Percentiles rank a stretch among this genome's conserved stretches.
These are phyloP conservation scores for Clarireedia paspali DNA, from an alignment of 2,329 filamentous ascomycete species.

Conservation along the genomic window DNA sequence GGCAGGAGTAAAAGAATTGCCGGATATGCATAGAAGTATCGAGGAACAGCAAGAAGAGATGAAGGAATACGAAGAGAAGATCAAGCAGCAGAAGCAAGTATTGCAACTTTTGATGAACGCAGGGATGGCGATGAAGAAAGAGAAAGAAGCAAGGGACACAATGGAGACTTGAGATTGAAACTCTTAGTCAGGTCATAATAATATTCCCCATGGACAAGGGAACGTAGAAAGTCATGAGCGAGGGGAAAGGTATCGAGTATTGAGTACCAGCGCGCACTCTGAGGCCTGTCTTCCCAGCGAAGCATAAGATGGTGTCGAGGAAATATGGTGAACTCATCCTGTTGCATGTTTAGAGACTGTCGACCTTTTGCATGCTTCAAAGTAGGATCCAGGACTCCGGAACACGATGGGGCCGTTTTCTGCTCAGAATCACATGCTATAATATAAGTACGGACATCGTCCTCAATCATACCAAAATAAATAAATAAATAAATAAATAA, in stretches of 20 bases:
- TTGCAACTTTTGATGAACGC: constrained; percentile 47
- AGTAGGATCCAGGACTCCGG: too few species aligned
- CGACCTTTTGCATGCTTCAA: not conserved
- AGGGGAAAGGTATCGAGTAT: too few species aligned
- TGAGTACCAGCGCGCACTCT: too few species aligned
- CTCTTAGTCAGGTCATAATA: not conserved
- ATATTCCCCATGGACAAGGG: too few species aligned
- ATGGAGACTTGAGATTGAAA: constrained; percentile 5
- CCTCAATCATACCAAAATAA: too few species aligned
- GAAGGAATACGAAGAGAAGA: constrained; percentile 53
- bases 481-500: too few species aligned
- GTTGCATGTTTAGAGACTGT: not conserved
- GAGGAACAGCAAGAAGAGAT: constrained; percentile 69
- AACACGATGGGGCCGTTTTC: too few species aligned
- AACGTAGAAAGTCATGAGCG: too few species aligned
- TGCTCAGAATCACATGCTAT: too few species aligned
- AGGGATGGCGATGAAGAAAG: constrained; percentile 35
- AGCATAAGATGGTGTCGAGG: too few species aligned
- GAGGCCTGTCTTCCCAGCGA: too few species aligned
- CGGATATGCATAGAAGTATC: constrained; percentile 60
- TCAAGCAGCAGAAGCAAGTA: constrained; percentile 53
- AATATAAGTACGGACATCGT: too few species aligned
- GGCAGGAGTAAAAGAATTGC: constrained; percentile 54
- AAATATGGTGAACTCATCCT: not conserved
- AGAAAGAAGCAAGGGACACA: constrained; percentile 21